Evolutionary conservation across 2,329 filamentous ascomycete species (phyloP).

Genomic region (Cladosporium cucumerinum): DNA sequence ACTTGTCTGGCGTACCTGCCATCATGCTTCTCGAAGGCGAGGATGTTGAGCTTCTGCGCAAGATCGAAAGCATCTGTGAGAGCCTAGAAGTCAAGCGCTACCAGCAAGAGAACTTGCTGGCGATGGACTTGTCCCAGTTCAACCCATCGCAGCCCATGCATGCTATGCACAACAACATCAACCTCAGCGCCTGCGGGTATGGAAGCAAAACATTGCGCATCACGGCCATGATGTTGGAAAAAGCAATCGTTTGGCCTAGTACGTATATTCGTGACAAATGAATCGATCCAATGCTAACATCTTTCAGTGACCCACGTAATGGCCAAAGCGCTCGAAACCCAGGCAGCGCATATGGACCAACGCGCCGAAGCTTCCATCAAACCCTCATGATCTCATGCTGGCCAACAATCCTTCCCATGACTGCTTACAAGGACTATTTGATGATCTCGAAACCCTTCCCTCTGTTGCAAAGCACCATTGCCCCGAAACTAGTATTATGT

Average conservation of each 20-base stretch:
- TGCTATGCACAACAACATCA: conserved; percentile 37
- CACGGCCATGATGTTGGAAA: conserved; percentile 82
- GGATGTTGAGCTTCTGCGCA: conserved; percentile 78
- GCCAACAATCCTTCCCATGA: not conserved
- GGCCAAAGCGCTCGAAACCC: conserved; percentile 62
- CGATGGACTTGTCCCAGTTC: conserved; percentile 42
- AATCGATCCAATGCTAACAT: conserved; percentile 2
- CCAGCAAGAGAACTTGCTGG: conserved; percentile 52
- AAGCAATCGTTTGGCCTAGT: conserved; percentile 91
- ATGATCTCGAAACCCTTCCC: not conserved
- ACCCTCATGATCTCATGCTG: not conserved
- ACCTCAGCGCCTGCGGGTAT: conserved; percentile 64
- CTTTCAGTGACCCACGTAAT: conserved; percentile 63
- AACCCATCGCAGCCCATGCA: conserved; percentile 47
- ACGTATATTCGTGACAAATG: conserved; percentile 38
- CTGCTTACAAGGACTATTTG: not conserved
- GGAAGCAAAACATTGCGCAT: conserved; percentile 80
- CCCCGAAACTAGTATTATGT: not conserved
- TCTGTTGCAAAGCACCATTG: not conserved
- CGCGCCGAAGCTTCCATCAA: conserved; percentile 50
- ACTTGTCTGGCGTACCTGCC: conserved; percentile 74
- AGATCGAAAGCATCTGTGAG: conserved; percentile 74
- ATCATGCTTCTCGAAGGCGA: conserved; percentile 91
- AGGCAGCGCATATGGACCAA: conserved; percentile 61
- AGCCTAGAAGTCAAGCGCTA: conserved; percentile 74